A percentile compares a stretch with the other conserved stretches of the same genome.
These are phyloP conservation scores for Kwoniella sp. DNA, from an alignment of 768 basidiomycete genomes.

Conservation along the genomic window DNA sequence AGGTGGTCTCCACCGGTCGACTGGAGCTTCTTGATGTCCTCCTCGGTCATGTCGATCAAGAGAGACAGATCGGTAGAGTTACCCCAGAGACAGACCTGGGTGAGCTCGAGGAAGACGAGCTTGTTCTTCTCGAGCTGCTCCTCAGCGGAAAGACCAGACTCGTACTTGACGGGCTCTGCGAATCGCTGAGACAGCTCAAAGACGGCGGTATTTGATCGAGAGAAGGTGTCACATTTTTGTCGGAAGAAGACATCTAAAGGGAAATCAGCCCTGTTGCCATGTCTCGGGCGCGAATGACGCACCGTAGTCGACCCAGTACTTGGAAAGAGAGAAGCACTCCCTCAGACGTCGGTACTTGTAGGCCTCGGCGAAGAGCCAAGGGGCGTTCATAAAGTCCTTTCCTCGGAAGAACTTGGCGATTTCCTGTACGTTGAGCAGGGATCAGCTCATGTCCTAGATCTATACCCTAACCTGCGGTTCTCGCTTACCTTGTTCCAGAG, in stretches of 20 bases:
- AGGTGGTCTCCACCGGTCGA: slow-evolving; percentile 93
- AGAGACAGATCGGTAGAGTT: slow-evolving; percentile 94
- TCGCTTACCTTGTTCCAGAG: slow-evolving; percentile 76
- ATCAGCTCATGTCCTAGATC: not conserved
- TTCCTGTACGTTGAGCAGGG: slow-evolving; percentile 51
- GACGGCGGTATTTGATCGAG: slow-evolving; percentile 83
- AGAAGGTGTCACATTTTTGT: slow-evolving; percentile 95
- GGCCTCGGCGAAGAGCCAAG: slow-evolving; percentile 94
- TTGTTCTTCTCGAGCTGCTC: slow-evolving; percentile 59
- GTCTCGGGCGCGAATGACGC: slow-evolving; percentile 7
- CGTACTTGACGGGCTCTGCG: slow-evolving; percentile 70
- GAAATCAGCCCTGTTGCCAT: not conserved
- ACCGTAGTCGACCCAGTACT: slow-evolving; percentile 79
- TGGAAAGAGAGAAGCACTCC: slow-evolving; percentile 88
- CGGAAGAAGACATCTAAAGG: slow-evolving; percentile 74
- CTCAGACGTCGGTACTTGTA: slow-evolving; percentile 59
- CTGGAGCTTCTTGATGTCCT: slow-evolving; percentile 93
- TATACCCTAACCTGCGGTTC: not conserved
- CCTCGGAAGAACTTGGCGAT: slow-evolving; percentile 92
- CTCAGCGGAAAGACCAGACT: slow-evolving; percentile 54
- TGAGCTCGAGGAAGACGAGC: slow-evolving; percentile 81
- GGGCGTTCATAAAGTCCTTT: slow-evolving; percentile 72
- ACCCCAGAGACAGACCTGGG: slow-evolving; percentile 95
- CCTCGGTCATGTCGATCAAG: slow-evolving; percentile 95
- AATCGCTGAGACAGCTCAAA: slow-evolving; percentile 91